phyloP scores from a whole-genome alignment of 225 moss, liverwort and hornwort genomes.

The Sphagnum contortum region DNA sequence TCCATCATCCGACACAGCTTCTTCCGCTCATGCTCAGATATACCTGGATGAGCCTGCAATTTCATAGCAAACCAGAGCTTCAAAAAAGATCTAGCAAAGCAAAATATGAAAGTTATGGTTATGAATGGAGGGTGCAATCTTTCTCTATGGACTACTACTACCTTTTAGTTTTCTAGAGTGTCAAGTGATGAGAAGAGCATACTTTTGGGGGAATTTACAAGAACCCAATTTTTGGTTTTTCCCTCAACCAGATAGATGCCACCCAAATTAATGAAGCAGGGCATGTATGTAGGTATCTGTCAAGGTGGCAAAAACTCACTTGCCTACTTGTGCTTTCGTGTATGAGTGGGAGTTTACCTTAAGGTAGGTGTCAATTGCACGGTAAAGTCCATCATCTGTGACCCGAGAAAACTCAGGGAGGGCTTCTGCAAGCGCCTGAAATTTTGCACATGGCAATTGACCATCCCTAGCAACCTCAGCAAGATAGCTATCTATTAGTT shows the following conservation, averaged over 20 bases:
- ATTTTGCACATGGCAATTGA: slow-evolving; percentile 48
- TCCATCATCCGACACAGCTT: slow-evolving; percentile 84
- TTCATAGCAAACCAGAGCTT: neutral
- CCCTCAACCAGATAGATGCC: neutral
- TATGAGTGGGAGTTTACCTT: slow-evolving; percentile 37
- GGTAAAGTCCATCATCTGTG: slow-evolving; percentile 84
- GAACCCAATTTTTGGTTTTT: too few species aligned
- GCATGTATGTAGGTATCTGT: neutral
- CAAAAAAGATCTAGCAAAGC: neutral
- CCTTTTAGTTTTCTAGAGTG: too few species aligned
- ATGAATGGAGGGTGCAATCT: too few species aligned
- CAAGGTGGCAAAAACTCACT: neutral
- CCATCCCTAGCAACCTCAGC: slow-evolving; percentile 73
- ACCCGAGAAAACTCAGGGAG: slow-evolving; percentile 67
- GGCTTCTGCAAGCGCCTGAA: slow-evolving; percentile 79
- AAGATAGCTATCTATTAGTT: slow-evolving; percentile 81
- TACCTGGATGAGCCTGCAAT: slow-evolving; percentile 54
- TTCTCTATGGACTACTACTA: too few species aligned
- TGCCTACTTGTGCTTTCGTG: neutral
- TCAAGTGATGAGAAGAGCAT: too few species aligned
- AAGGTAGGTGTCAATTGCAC: slow-evolving; percentile 83
- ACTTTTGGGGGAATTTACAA: too few species aligned
- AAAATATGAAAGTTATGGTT: neutral
- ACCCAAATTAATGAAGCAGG: neutral
- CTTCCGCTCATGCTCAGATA: slow-evolving; percentile 70